phyloP scores from a whole-genome alignment of 306 rosid genomes.

The Corylus avellana region DNA sequence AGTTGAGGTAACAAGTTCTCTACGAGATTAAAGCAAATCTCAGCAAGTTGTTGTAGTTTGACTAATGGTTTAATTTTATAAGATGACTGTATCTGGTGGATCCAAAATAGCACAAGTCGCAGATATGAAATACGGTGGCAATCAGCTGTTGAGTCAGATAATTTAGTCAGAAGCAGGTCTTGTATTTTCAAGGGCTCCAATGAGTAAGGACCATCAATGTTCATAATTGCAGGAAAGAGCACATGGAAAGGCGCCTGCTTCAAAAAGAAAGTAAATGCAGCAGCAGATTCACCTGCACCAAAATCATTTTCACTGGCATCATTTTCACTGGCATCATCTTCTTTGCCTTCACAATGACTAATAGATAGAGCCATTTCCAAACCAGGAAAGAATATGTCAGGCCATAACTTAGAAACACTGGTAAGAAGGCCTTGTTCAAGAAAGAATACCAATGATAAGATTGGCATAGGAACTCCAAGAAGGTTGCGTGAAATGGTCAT shows the following conservation, averaged over 20 bases:
- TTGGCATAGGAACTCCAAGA: constrained; percentile 45
- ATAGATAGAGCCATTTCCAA: constrained; percentile 54
- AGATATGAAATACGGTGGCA: constrained; percentile 45
- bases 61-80: constrained; percentile 42
- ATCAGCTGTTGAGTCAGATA: constrained; percentile 44
- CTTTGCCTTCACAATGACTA: constrained; percentile 26
- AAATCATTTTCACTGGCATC: constrained; percentile 31
- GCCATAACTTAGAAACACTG: constrained; percentile 62
- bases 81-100: constrained; percentile 53
- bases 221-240: constrained; percentile 70
- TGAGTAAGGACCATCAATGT: constrained; percentile 37
- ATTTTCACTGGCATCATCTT: constrained; percentile 23
- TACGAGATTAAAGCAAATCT: constrained; percentile 60
- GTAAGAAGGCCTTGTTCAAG: constrained; percentile 54
- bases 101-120: constrained; percentile 76
- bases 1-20: constrained; percentile 44
- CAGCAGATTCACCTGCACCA: constrained; percentile 42
- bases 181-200: constrained; percentile 50
- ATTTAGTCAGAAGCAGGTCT: constrained; percentile 59
- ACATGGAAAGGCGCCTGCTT: constrained; percentile 79
- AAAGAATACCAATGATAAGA: constrained; percentile 49
- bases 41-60: constrained; percentile 46
- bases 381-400: constrained; percentile 48
- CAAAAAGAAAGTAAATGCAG: constrained; percentile 66
- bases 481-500: constrained; percentile 45